phyloP scores from a whole-genome alignment of 78 protist genomes.

The Creolimax fragrantissima region DNA sequence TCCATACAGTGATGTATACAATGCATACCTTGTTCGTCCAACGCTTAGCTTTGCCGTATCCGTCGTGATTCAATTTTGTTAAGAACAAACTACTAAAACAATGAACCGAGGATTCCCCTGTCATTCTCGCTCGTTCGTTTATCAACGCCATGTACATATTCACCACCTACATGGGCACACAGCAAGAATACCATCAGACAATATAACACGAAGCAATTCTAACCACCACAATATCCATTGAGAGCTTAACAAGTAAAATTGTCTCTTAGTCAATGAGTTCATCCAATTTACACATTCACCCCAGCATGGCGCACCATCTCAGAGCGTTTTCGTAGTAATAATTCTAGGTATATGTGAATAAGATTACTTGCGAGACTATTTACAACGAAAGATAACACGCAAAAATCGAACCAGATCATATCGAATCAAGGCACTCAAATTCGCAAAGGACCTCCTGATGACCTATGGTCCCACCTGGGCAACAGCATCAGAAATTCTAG shows the following conservation, averaged over 20 bases:
- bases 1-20: no score
- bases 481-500: neutral
- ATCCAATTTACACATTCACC: neutral
- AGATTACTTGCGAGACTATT: no score
- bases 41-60: slow-evolving; percentile 46
- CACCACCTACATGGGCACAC: no score
- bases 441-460: neutral
- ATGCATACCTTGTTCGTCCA: slow-evolving; percentile 62
- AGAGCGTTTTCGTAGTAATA: no score
- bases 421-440: neutral
- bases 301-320: no score
- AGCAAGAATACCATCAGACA: neutral
- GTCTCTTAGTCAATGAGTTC: neutral
- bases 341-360: no score
- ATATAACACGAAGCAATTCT: neutral
- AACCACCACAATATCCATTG: neutral
- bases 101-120: neutral
- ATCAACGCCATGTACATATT: slow-evolving; percentile 25
- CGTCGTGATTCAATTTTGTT: slow-evolving; percentile 30
- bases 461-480: neutral
- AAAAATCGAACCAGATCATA: neutral
- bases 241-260: neutral
- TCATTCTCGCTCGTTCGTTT: neutral
- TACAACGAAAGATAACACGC: neutral
- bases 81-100: slow-evolving; percentile 62